phyloP scores from a whole-genome alignment of 208 protist genomes.

The Trypanosoma boissoni region DNA sequence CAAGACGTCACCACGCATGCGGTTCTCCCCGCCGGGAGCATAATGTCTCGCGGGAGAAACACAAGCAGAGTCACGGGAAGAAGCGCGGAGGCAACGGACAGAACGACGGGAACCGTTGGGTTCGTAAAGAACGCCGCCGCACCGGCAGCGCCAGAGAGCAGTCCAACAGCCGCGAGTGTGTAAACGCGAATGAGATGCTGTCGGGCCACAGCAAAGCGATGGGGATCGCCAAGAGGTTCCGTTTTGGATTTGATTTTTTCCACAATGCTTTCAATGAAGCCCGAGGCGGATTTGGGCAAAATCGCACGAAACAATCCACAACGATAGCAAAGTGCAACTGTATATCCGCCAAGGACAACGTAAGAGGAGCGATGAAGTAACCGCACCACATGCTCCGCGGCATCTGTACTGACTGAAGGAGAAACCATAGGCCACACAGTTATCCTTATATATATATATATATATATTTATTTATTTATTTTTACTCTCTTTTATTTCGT shows the following conservation, averaged over 20 bases:
- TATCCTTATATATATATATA: neutral
- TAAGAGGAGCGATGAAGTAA: conserved; percentile 44
- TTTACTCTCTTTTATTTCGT: too few species aligned
- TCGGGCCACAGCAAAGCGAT: conserved; percentile 41
- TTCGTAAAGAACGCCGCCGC: conserved; percentile 39
- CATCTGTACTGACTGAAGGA: neutral
- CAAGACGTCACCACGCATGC: conserved; percentile 42
- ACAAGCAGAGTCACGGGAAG: conserved; percentile 42
- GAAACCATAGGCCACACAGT: neutral
- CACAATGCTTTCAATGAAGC: conserved; percentile 37
- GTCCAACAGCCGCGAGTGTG: conserved; percentile 37
- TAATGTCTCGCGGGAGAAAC: conserved; percentile 35
- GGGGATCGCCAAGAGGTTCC: conserved; percentile 49
- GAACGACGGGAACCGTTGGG: conserved; percentile 51
- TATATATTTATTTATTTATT: neutral
- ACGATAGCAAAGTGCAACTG: conserved; percentile 51
- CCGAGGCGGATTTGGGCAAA: conserved; percentile 27
- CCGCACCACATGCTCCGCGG: conserved; percentile 6
- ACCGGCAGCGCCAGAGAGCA: conserved; percentile 42
- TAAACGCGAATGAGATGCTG: conserved; percentile 60
- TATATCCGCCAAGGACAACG: conserved; percentile 55
- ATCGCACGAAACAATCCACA: conserved; percentile 39
- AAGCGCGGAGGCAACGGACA: conserved; percentile 46
- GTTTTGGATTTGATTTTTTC: conserved; percentile 55
- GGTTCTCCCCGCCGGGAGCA: conserved; percentile 36